phyloP scores from a whole-genome alignment of 179 eudicot species.

The Silene vulgaris region DNA sequence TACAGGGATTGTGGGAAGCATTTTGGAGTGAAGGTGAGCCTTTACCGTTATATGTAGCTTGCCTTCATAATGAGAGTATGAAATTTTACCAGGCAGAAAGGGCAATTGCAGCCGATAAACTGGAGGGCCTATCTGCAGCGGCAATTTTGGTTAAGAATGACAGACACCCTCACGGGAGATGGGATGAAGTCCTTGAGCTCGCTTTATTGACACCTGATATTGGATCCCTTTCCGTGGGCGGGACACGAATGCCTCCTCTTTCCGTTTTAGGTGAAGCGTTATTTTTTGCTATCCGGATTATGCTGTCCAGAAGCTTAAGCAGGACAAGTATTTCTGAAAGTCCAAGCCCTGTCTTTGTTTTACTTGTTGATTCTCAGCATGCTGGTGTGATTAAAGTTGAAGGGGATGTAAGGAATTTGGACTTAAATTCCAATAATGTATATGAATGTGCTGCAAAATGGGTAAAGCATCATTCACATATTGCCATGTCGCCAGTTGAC shows the following conservation, averaged over 20 bases:
- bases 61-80: conserved; percentile 51
- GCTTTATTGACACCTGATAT: conserved; percentile 68
- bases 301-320: conserved; percentile 76
- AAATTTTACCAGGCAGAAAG: conserved; percentile 83
- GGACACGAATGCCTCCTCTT: conserved; percentile 45
- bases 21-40: conserved; percentile 72
- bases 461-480: conserved; percentile 52
- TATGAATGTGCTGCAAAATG: conserved; percentile 78
- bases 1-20: conserved; percentile 81
- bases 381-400: conserved; percentile 82
- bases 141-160: conserved; percentile 70
- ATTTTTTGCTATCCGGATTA: conserved; percentile 65
- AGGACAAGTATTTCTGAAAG: conserved; percentile 46
- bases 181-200: conserved; percentile 84
- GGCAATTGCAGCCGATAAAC: conserved; percentile 70
- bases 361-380: conserved; percentile 75
- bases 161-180: conserved; percentile 84
- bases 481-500: conserved; percentile 71
- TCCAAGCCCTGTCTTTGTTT: conserved; percentile 65
- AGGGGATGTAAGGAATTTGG: conserved; percentile 75
- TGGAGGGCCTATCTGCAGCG: conserved; percentile 64
- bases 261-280: conserved; percentile 69
- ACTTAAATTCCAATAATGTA: conserved; percentile 57
- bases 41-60: conserved; percentile 64
- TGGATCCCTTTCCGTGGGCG: conserved; percentile 46